These are phyloP conservation scores for Penicillium taxi DNA, from an alignment of 495 filamentous ascomycete species.

Conservation along the genomic window DNA sequence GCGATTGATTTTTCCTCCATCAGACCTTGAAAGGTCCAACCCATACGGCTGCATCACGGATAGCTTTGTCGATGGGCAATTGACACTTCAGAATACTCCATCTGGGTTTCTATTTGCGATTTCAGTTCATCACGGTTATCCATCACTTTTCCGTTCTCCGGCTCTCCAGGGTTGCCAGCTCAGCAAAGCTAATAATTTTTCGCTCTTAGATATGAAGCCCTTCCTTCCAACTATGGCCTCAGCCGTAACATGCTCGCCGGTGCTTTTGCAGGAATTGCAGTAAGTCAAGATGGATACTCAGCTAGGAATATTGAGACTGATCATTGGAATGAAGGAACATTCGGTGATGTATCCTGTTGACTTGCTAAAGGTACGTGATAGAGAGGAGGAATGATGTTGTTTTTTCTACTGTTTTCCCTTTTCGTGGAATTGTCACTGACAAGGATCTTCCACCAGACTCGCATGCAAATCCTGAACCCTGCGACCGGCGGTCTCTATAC, in stretches of 20 bases:
- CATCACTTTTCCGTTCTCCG: too few relatives aligned
- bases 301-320: not conserved
- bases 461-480: conserved; percentile 94
- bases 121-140: too few relatives aligned
- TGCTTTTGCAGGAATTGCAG: conserved; percentile 94
- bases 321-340: conserved; percentile 51
- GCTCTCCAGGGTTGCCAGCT: not conserved
- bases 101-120: too few relatives aligned
- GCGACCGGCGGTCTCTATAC: conserved; percentile 78
- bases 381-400: conserved; percentile 6
- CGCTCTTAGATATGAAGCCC: conserved; percentile 54
- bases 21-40: too few relatives aligned
- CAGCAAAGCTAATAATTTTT: conserved; percentile 14
- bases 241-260: conserved; percentile 81
- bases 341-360: conserved; percentile 99
- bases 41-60: too few relatives aligned
- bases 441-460: conserved; percentile 54
- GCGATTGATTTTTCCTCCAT: conserved; percentile 8
- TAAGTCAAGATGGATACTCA: conserved; percentile 32
- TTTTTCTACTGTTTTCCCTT: not conserved
- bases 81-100: too few relatives aligned
- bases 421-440: conserved; percentile 5
- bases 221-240: conserved; percentile 62
- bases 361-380: conserved; percentile 76
- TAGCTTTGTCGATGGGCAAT: too few relatives aligned